Evolutionary conservation across 495 filamentous ascomycete species (phyloP), one percentile per base, ranked within the genome.

Genomic region (Neurospora discreta): DNA sequence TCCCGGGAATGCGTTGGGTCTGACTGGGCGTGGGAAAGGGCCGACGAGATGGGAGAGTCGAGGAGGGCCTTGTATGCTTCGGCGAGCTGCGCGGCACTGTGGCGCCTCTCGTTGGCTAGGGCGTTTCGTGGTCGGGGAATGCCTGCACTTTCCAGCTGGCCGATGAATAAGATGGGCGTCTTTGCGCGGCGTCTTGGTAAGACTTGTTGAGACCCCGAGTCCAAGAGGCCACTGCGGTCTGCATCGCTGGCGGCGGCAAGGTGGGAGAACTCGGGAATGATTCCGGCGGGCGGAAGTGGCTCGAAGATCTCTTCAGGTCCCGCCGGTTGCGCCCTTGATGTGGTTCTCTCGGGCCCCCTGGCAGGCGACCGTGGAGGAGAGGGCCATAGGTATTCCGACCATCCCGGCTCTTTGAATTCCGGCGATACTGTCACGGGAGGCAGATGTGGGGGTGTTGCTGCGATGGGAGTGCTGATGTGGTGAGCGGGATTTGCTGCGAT

Each of bases 41-140:
- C n/a, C n/a, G n/a, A 75, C 5, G 52, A 65, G 41, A 71, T 73
- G 23, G 80, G 78, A 0, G 81, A 81, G 15, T 82, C 79, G 4
- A 85, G 71, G 0, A 86, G 69, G 1, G 81, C 82, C 16, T 76
- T 73, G 73, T 85, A 86, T 23, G 84, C 83, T 38, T 84, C 82
- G 15, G 84, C 84, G 36, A 86, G 83, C 52, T 78, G 75, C 68
- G 85, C 83, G 39, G 82, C 77, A 74, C 80, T 82, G 2, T 80
- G 78, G 5, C 76, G 76, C 65, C 76, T 78, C 42, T 74, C 74
- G 68, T 73, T 58, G 10, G 69, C 74, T 7, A 72, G 73, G 1
- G 76, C 73, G 36, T 82, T 77, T 60, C 69, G 72, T 5, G 74
- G 73, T n/a, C 74, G 41, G 26, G 77, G 70, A 30, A 72, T 72